Evolutionary conservation across 176 grass and related monocot genomes (phyloP), one percentile per base, ranked within the genome.

Genomic region (Avena atlantica): DNA sequence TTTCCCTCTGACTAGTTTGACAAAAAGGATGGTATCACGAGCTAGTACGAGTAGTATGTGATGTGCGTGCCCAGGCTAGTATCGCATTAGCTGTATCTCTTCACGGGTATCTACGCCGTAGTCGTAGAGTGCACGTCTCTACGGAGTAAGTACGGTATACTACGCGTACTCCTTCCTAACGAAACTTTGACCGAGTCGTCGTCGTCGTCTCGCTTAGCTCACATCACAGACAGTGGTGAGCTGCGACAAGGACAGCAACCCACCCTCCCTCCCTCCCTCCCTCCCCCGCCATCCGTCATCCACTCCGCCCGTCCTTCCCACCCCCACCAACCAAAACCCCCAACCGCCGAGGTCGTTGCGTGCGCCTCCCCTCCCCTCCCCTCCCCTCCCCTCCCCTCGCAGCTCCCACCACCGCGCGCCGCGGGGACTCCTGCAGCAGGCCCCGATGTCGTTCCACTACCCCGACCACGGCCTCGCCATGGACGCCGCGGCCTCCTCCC

Each of bases 391-490:
- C 14, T 1, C 9, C 13, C 12, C 14, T 1, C 9, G 9, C 56
- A 49, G 0, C 50, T 8, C 36, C 66, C 15, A 42, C 21, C 34
- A 23, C 52, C 52, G 15, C 86, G 37, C 42, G 42, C 73, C 66
- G 0, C 21, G 1, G 24, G 9, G 3, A 52, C 78, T 2, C 17
- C 70, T 42, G 40, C 40, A 9, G 65, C 57, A 36, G 45, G 7
- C 5, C 45, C 31, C 52, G 36, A 91, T 91, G 90, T 83, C 86
- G 70, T 91, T 91, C 90, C 90, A 92, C 86, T 92, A 92, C 86
- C 78, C 83, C 0, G 86, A 92, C 86, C 86, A 86, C 64, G 86
- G 83, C 4, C 86, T 92, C 47, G 67, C 86, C 13, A 92, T 92
- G 90, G 90, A 92, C 78, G 83, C 81, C 16, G 19, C 81, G 0